Conservation (phyloP, 768 basidiomycete genomes). For the Xerocomus potaroensis region DNA sequence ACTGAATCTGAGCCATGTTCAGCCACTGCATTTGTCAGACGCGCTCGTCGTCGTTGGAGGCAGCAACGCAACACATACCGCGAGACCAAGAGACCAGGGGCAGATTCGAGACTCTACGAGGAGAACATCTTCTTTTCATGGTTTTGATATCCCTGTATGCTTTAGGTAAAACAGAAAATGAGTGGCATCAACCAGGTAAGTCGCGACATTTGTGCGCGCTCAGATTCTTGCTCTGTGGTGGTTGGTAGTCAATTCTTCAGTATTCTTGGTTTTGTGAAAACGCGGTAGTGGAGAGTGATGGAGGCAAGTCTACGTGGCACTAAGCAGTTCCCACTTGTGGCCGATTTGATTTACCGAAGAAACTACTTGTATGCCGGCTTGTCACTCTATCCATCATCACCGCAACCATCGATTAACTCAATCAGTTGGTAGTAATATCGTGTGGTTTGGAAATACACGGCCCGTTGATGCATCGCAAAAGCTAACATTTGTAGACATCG, state of each 20-base stretch:
- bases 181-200: neutral
- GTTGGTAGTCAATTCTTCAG: neutral
- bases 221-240: neutral
- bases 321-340: constrained; percentile 21
- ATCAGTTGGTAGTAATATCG: no score
- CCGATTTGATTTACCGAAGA: constrained; percentile 11
- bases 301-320: constrained; percentile 11
- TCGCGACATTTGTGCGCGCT: neutral
- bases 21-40: constrained; percentile 6
- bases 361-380: constrained; percentile 10
- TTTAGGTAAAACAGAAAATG: neutral
- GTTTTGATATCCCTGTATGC: neutral
- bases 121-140: neutral
- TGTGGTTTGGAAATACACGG: no score
- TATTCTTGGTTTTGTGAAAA: neutral
- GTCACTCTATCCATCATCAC: constrained; percentile 14
- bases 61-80: constrained; percentile 4
- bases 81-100: neutral
- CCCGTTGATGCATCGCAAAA: no score
- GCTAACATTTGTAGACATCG: no score
- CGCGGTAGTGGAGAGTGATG: constrained; percentile 13
- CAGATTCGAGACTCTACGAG: neutral
- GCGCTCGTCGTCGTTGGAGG: constrained; percentile 9
- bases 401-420: constrained; percentile 18
- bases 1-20: neutral